A percentile compares a stretch with the other conserved stretches of the same genome.
phyloP scores from a whole-genome alignment of 2,329 filamentous ascomycete genomes.

The Emergomyces orientalis region DNA sequence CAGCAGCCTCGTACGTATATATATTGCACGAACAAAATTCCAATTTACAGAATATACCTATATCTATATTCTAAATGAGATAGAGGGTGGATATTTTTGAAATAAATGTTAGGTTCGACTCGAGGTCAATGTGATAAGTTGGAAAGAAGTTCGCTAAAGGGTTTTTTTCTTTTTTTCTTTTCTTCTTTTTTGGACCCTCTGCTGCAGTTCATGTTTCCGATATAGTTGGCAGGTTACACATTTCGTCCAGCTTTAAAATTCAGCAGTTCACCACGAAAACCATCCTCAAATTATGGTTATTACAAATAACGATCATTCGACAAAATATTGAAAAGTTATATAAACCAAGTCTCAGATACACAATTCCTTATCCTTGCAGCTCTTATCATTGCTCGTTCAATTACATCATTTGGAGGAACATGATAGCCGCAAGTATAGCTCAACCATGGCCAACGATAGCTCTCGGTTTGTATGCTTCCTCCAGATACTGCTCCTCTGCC shows the following conservation, averaged over 20 bases:
- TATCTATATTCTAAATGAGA: too few species aligned
- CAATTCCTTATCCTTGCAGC: background rate
- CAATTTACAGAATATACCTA: too few species aligned
- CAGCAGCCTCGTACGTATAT: background rate
- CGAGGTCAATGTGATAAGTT: too few species aligned
- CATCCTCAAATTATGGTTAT: background rate
- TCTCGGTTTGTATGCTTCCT: slow-evolving; percentile 36
- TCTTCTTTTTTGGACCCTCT: too few species aligned
- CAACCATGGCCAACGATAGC: background rate
- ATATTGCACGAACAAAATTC: background rate
- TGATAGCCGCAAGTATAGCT: background rate
- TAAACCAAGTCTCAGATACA: background rate
- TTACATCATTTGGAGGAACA: background rate
- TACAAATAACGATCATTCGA: background rate
- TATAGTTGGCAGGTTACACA: too few species aligned
- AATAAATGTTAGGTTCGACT: too few species aligned
- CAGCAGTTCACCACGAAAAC: too few species aligned
- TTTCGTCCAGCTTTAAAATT: too few species aligned
- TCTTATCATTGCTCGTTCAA: background rate
- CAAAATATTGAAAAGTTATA: background rate
- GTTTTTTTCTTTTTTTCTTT: too few species aligned
- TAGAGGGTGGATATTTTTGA: too few species aligned
- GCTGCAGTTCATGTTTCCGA: too few species aligned
- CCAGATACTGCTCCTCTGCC: slow-evolving; percentile 43
- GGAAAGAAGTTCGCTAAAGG: too few species aligned